Evolutionary conservation across 2,329 filamentous ascomycete species (phyloP).

Genomic region (Calonectria pseudoturangicola): DNA sequence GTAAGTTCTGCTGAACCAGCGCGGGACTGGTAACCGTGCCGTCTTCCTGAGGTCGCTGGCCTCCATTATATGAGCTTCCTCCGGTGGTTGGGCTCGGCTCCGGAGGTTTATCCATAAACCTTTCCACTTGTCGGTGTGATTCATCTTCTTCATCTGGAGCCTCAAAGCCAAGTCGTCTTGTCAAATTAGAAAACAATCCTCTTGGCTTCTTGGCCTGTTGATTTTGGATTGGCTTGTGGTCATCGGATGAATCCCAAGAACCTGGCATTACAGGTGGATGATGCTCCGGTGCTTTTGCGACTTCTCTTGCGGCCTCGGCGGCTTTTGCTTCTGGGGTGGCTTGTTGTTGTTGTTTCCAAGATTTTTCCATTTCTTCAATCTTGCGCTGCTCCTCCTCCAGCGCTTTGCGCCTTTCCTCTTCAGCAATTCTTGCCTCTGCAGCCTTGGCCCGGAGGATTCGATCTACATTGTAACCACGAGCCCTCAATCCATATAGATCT

Average conservation of each 20-base stretch:
- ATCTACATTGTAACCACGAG: conserved; percentile 96
- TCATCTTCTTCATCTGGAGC: conserved; percentile 64
- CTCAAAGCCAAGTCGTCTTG: conserved; percentile 81
- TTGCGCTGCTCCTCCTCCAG: conserved; percentile 82
- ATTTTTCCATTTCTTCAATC: conserved; percentile 74
- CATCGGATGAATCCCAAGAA: conserved; percentile 81
- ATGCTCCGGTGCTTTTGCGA: conserved; percentile 64
- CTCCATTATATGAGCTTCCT: conserved; percentile 40
- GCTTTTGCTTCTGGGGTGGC: conserved; percentile 58
- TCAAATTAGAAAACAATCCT: conserved; percentile 81
- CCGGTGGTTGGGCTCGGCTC: conserved; percentile 46
- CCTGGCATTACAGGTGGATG: conserved; percentile 79
- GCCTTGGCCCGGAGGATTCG: conserved; percentile 92
- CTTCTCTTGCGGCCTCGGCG: conserved; percentile 62
- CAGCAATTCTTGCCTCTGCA: conserved; percentile 89
- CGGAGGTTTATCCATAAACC: conserved; percentile 63
- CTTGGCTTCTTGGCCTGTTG: conserved; percentile 66
- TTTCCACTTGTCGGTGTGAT: conserved; percentile 64
- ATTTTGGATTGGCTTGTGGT: conserved; percentile 57
- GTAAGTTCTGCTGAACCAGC: conserved; percentile 80
- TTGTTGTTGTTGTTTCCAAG: conserved; percentile 59
- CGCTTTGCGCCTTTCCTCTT: conserved; percentile 85
- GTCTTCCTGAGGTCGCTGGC: conserved; percentile 60
- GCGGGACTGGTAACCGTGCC: conserved; percentile 76
- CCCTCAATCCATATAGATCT: conserved; percentile 86